Evolutionary conservation across 2,329 filamentous ascomycete genomes (phyloP).

Genomic region (Aureobasidium zeae): DNA sequence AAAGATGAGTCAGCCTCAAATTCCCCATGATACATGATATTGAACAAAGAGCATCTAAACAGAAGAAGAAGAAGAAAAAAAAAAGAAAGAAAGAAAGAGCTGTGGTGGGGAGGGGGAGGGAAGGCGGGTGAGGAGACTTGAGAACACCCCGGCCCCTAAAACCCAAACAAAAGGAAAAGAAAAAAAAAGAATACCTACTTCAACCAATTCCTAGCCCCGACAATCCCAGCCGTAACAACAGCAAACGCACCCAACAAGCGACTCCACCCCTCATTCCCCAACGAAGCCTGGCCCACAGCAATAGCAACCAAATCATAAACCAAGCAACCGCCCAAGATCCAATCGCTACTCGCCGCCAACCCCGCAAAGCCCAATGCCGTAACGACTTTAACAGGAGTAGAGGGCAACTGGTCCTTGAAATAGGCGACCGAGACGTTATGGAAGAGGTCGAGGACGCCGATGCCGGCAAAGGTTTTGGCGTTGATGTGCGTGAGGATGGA

Average conservation of each 20-base stretch:
- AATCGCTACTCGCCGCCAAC: conserved; percentile 44
- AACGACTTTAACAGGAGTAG: conserved; percentile 39
- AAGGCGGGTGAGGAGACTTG: background rate
- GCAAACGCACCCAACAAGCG: conserved; percentile 44
- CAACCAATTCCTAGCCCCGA: conserved; percentile 43
- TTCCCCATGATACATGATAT: too few relatives aligned
- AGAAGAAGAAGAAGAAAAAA: background rate
- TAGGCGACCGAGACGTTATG: conserved; percentile 51
- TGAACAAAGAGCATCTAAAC: too few relatives aligned
- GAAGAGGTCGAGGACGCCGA: conserved; percentile 50
- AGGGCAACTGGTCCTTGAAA: conserved; percentile 41
- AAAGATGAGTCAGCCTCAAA: conserved; percentile 9
- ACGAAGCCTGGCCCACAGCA: conserved; percentile 46
- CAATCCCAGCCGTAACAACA: conserved; percentile 44
- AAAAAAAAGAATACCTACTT: too few relatives aligned
- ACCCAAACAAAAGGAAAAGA: conserved; percentile 5
- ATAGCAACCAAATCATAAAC: conserved; percentile 50
- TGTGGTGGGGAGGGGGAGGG: background rate
- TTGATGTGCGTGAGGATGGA: conserved; percentile 51
- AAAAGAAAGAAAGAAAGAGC: background rate
- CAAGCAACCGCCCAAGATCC: conserved; percentile 52
- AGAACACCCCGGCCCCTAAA: background rate
- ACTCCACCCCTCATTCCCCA: conserved; percentile 40
- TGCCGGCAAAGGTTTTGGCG: conserved; percentile 51
- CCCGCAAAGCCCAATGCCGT: conserved; percentile 48